Evolutionary conservation across 257 asterid species (phyloP).

Genomic region (Forsythia suspensa): DNA sequence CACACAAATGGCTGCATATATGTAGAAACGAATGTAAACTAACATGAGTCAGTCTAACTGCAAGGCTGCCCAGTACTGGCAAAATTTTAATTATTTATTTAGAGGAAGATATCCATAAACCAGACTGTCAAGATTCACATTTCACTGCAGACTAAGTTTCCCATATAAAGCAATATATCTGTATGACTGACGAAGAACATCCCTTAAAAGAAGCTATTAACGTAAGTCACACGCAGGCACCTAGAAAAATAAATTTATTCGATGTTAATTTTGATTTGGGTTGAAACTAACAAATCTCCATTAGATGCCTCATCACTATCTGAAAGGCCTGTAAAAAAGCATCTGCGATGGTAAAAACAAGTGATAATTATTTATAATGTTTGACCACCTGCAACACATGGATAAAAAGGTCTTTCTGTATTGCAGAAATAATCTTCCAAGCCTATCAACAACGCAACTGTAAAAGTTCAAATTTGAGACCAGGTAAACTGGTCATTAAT

Average conservation of each 20-base stretch:
- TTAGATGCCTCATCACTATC: not conserved
- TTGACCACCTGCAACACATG: not conserved
- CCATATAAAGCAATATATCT: not conserved
- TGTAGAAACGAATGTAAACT: not conserved
- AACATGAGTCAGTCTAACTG: not conserved
- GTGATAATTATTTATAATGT: not conserved
- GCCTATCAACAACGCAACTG: not conserved
- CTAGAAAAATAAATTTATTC: not conserved
- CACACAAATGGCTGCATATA: not conserved
- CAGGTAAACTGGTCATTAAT: not conserved
- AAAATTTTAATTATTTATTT: not conserved
- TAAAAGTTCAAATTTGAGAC: not conserved
- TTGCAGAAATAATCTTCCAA: not conserved
- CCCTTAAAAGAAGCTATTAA: not conserved
- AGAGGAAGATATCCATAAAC: not conserved
- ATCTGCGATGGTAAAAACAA: not conserved
- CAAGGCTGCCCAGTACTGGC: not conserved
- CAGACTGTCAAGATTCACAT: not conserved
- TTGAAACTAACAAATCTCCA: not conserved
- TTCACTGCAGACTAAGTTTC: not conserved
- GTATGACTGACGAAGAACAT: not conserved
- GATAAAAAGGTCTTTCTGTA: not conserved
- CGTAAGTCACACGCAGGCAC: not conserved
- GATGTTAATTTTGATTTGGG: not conserved
- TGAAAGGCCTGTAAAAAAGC: not conserved